A percentile compares a stretch with the other conserved stretches of the same genome.
Evolutionary conservation across 345 rosid genomes (phyloP).

Genomic region (Physaria fendleri): DNA sequence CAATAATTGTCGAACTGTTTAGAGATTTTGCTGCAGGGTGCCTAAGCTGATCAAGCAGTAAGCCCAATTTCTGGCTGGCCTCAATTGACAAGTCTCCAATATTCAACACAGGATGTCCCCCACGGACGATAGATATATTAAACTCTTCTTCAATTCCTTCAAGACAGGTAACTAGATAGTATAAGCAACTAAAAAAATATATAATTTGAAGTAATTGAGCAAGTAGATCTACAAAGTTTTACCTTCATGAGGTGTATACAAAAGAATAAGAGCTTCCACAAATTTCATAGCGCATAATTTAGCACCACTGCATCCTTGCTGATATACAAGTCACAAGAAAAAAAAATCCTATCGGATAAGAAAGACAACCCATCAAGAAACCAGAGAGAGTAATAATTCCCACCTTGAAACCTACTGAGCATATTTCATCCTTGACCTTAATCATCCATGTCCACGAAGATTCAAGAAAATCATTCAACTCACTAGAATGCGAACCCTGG

Average conservation of each 20-base stretch:
- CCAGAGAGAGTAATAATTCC: constrained; percentile 5
- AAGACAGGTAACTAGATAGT: constrained; percentile 21
- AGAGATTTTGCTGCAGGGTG: constrained; percentile 72
- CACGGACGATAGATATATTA: constrained; percentile 78
- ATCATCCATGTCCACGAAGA: constrained; percentile 79
- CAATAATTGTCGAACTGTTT: constrained; percentile 53
- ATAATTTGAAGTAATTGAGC: not conserved
- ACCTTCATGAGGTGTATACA: constrained; percentile 82
- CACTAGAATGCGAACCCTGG: constrained; percentile 72
- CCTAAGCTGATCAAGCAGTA: constrained; percentile 93
- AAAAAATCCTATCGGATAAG: constrained; percentile 6
- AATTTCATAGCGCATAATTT: constrained; percentile 74
- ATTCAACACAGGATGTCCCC: constrained; percentile 80
- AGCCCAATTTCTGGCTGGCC: constrained; percentile 73
- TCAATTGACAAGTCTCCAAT: constrained; percentile 84
- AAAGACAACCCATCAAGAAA: constrained; percentile 1
- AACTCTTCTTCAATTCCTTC: constrained; percentile 55
- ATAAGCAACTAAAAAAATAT: constrained; percentile 20
- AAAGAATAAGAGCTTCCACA: constrained; percentile 82
- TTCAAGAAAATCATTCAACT: constrained; percentile 52
- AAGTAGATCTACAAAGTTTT: constrained; percentile 10
- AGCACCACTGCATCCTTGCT: constrained; percentile 81
- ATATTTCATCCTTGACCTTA: constrained; percentile 80
- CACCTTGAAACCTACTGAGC: constrained; percentile 74
- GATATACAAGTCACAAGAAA: constrained; percentile 23